A percentile compares a stretch with the other conserved stretches of the same genome.
Evolutionary conservation across 768 basidiomycete genomes (phyloP).

Genomic region (Tubosaeta brunneosetosa): DNA sequence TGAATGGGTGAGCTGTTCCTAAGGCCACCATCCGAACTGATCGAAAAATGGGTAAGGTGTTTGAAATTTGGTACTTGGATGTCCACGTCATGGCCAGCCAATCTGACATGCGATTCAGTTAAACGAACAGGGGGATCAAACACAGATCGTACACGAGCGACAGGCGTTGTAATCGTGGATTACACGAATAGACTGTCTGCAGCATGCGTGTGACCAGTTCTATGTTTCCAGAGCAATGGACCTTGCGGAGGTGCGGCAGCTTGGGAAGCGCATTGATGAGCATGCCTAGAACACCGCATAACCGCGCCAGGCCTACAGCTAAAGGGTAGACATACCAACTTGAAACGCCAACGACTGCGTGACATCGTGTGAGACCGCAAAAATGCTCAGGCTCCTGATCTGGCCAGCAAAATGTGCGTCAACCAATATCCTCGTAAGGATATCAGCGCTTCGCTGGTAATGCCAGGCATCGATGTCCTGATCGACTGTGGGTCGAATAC

Average conservation of each 20-base stretch:
- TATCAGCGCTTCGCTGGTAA: constrained; percentile 61
- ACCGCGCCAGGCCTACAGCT: neutral
- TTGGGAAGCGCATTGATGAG: constrained; percentile 65
- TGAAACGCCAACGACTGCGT: constrained; percentile 58
- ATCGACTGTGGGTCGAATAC: constrained; percentile 12
- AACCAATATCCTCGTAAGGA: constrained; percentile 60
- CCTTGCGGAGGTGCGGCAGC: constrained; percentile 52
- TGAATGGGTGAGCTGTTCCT: constrained; percentile 33
- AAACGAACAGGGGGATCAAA: neutral
- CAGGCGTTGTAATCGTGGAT: constrained; percentile 51
- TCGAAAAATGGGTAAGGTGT: constrained; percentile 56
- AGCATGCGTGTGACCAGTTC: constrained; percentile 52
- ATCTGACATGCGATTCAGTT: constrained; percentile 10
- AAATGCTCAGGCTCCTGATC: constrained; percentile 55
- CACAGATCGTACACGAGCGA: constrained; percentile 45
- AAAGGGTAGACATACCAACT: constrained; percentile 40
- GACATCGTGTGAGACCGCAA: constrained; percentile 45
- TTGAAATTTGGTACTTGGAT: constrained; percentile 47
- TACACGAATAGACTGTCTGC: constrained; percentile 46
- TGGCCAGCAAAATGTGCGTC: constrained; percentile 55
- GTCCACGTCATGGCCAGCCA: constrained; percentile 40
- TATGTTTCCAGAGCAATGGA: constrained; percentile 54
- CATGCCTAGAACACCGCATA: constrained; percentile 44
- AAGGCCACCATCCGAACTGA: constrained; percentile 41
- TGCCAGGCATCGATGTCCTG: constrained; percentile 46